Conservation (phyloP, 768 basidiomycete genomes). For the Tubosaeta brunneosetosa region DNA sequence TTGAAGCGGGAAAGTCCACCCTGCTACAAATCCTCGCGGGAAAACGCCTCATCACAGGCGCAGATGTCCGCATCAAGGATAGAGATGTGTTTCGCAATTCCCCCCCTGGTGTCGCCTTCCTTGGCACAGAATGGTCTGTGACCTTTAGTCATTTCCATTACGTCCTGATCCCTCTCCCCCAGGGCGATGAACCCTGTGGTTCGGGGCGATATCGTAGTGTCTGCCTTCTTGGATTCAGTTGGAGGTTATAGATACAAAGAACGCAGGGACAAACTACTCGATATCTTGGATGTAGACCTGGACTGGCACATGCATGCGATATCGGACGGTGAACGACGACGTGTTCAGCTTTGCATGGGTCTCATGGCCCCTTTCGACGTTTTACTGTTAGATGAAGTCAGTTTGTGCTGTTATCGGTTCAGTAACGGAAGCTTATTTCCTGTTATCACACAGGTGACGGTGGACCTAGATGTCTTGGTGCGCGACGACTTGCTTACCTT, state of each 20-base stretch:
- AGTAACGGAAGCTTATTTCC: not conserved
- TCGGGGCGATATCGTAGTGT: conserved; percentile 85
- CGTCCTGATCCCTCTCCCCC: not conserved
- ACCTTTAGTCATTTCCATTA: not conserved
- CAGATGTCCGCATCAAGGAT: conserved; percentile 67
- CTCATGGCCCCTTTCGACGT: conserved; percentile 95
- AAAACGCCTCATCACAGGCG: conserved; percentile 67
- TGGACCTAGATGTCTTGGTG: conserved; percentile 95
- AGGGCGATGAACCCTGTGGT: conserved; percentile 99
- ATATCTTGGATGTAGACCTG: conserved; percentile 91
- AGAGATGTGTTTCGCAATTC: conserved; percentile 88
- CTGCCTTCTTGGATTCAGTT: conserved; percentile 94
- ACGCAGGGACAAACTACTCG: conserved; percentile 77
- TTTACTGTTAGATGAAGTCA: conserved; percentile 88
- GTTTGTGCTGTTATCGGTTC: conserved; percentile 1
- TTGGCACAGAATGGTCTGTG: conserved; percentile 90
- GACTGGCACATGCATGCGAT: conserved; percentile 97
- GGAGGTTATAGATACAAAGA: conserved; percentile 94
- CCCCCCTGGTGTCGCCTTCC: conserved; percentile 75
- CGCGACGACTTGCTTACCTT: conserved; percentile 87
- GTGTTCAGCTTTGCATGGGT: conserved; percentile 93
- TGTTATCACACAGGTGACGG: conserved; percentile 64
- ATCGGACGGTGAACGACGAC: conserved; percentile 91
- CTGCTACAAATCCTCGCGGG: conserved; percentile 91
- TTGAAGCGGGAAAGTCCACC: conserved; percentile 88